Evolutionary conservation across 129 eudicot species (phyloP).

Genomic region (carrot (Daucus carota)): DH1_v3.0 NC_030383.2:39453001-39453500

Average conservation of each 20-base stretch:
- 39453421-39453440: conserved; percentile 23
- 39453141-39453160: conserved; percentile 7
- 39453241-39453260: conserved; percentile 20
- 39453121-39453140: conserved; percentile 15
- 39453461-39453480: no score
- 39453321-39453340: conserved; percentile 20
- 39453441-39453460: no score
- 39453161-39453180: conserved; percentile 12
- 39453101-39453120: not conserved
- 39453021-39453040: not conserved
- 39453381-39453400: conserved; percentile 22
- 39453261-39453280: conserved; percentile 19
- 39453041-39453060: not conserved
- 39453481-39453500: no score
- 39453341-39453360: conserved; percentile 27
- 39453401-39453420: conserved; percentile 23
- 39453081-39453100: not conserved
- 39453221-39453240: not conserved
- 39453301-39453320: conserved; percentile 39
- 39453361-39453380: conserved; percentile 9
- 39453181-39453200: conserved; percentile 32
- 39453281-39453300: conserved; percentile 20
- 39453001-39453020: not conserved
- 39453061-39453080: not conserved
- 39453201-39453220: conserved; percentile 29